These are phyloP conservation scores for Mikania micrantha DNA, from an alignment of 129 eudicot species.

Conservation along the genomic window DNA sequence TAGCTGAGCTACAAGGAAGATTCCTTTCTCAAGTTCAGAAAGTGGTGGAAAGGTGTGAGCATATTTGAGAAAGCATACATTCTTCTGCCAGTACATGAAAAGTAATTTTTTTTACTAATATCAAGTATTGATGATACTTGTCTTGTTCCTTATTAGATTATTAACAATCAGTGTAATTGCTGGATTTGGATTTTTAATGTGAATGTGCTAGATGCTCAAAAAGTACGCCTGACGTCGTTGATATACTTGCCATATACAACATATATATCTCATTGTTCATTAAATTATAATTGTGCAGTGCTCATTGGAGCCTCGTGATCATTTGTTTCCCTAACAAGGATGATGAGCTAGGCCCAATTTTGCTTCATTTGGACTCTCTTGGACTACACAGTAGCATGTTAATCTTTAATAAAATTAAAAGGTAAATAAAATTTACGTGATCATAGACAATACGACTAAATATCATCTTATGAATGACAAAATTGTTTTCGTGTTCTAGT, in stretches of 20 bases:
- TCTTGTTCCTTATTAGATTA: neutral
- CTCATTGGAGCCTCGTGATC: conserved; percentile 91
- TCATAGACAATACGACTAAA: neutral
- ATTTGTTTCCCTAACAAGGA: conserved; percentile 75
- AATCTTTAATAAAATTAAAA: conserved; percentile 49
- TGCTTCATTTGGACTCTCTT: conserved; percentile 92
- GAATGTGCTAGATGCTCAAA: neutral
- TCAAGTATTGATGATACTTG: neutral
- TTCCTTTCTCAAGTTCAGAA: conserved; percentile 60
- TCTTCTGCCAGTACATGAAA: conserved; percentile 78
- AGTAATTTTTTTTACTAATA: conserved; percentile 34
- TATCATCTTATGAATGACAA: no score
- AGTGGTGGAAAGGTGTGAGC: conserved; percentile 94
- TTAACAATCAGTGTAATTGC: neutral
- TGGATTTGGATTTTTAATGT: neutral
- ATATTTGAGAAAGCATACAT: conserved; percentile 81
- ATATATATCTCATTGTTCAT: neutral
- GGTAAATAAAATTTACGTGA: conserved; percentile 26
- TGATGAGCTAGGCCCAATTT: conserved; percentile 60
- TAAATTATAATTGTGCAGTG: conserved; percentile 32
- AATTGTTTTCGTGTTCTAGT: no score
- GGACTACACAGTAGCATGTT: conserved; percentile 54
- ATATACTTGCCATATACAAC: neutral
- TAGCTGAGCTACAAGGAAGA: conserved; percentile 49
- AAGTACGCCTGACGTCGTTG: neutral